phyloP scores from a whole-genome alignment of 2,329 filamentous ascomycete species.

The Didymella sp. region DNA sequence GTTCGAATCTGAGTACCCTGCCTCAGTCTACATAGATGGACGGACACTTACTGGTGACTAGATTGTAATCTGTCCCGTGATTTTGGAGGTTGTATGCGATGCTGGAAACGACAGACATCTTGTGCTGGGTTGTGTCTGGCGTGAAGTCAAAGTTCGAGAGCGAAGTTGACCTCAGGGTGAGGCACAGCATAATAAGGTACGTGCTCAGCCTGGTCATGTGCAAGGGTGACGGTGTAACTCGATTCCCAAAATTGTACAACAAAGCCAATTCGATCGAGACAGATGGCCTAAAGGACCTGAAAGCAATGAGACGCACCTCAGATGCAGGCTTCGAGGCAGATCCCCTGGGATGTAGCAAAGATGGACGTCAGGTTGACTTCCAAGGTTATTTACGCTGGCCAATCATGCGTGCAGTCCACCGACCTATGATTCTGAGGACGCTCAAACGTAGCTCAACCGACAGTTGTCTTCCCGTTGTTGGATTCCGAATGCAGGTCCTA shows the following conservation, averaged over 20 bases:
- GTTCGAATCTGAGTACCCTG: not conserved
- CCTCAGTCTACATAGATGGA: not conserved
- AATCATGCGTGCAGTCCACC: not conserved
- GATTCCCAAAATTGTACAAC: not conserved
- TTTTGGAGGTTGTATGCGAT: not conserved
- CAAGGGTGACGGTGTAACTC: conserved; percentile 1
- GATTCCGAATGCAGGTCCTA: not conserved
- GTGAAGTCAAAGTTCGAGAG: not conserved
- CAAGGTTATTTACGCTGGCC: not conserved
- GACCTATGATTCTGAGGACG: not conserved
- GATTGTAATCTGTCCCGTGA: not conserved
- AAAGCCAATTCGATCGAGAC: not conserved
- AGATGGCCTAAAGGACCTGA: not conserved
- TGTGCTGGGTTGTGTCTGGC: not conserved
- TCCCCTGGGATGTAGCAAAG: not conserved
- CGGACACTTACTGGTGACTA: not conserved
- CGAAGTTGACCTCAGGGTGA: not conserved
- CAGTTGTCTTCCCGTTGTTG: not conserved
- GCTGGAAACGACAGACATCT: not conserved
- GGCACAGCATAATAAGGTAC: not conserved
- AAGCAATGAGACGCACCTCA: not conserved
- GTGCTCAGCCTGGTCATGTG: not conserved
- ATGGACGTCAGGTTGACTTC: not conserved
- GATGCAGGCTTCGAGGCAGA: not conserved
- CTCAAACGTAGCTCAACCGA: not conserved